These are phyloP conservation scores for Ophiostoma fasciatum DNA, from an alignment of 2,329 filamentous ascomycete species.

Conservation along the genomic window DNA sequence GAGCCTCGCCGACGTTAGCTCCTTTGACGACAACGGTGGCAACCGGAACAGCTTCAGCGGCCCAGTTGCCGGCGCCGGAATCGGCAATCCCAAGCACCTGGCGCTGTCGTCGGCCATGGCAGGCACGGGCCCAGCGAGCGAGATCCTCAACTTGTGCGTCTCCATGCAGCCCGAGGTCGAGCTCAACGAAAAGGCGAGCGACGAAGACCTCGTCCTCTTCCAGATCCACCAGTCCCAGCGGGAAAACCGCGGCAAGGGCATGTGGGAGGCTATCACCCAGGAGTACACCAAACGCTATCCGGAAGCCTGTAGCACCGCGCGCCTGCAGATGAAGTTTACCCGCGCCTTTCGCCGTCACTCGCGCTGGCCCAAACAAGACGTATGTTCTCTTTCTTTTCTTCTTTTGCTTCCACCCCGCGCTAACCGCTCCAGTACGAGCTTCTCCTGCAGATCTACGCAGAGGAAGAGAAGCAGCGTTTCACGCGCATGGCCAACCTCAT, in stretches of 20 bases:
- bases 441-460: constrained; percentile 24
- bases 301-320: constrained; percentile 21
- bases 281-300: constrained; percentile 25
- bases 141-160: not conserved
- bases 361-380: constrained; percentile 34
- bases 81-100: too few species aligned
- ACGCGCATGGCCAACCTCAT: constrained; percentile 27
- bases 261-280: constrained; percentile 39
- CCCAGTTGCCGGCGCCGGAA: too few species aligned
- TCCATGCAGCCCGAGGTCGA: not conserved
- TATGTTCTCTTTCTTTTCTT: constrained; percentile 20
- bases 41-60: not conserved
- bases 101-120: too few species aligned
- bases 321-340: constrained; percentile 41
- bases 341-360: constrained; percentile 33
- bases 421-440: constrained; percentile 9
- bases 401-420: not conserved
- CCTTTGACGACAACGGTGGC: too few species aligned
- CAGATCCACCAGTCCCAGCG: constrained; percentile 31
- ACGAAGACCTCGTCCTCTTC: constrained; percentile 34
- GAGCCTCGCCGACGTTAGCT: too few species aligned
- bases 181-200: constrained; percentile 29
- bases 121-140: too few species aligned
- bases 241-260: constrained; percentile 36
- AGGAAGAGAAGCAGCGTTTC: constrained; percentile 29